Percentiles rank a stretch among this genome's conserved stretches.
These are phyloP conservation scores for Suillus subalutaceus DNA, from an alignment of 768 basidiomycete genomes.

Conservation along the genomic window DNA sequence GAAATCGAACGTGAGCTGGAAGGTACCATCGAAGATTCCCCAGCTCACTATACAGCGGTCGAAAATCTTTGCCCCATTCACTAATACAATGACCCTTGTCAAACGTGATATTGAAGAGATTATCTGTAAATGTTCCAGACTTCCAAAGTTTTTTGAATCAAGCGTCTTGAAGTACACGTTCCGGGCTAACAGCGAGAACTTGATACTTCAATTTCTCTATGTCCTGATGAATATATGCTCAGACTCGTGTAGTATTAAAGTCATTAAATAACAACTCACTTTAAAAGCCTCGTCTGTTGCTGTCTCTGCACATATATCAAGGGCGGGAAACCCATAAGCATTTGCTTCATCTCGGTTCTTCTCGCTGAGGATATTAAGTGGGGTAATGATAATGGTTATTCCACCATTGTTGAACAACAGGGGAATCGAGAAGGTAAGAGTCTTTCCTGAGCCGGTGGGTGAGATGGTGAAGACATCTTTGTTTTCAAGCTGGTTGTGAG, in stretches of 20 bases:
- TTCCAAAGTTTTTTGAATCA: conserved; percentile 16
- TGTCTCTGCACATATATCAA: conserved; percentile 11
- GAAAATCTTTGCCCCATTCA: conserved; percentile 22
- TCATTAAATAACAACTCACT: neutral
- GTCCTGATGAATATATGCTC: conserved; percentile 17
- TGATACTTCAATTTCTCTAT: conserved; percentile 27
- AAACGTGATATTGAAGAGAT: conserved; percentile 32
- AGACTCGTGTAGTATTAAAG: too few relatives aligned
- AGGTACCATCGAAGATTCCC: conserved; percentile 18
- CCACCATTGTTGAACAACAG: too few relatives aligned
- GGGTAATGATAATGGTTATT: too few relatives aligned
- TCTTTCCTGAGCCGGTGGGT: too few relatives aligned
- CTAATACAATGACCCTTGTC: conserved; percentile 26
- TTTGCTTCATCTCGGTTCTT: conserved; percentile 5
- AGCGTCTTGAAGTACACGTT: conserved; percentile 24
- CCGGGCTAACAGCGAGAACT: conserved; percentile 34
- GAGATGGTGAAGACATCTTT: too few relatives aligned
- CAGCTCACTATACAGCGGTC: conserved; percentile 16
- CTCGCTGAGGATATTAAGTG: conserved; percentile 11
- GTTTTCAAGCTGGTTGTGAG: too few relatives aligned
- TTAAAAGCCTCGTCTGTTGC: conserved; percentile 11
- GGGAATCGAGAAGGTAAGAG: too few relatives aligned
- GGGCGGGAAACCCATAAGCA: conserved; percentile 7
- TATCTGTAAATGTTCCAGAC: conserved; percentile 18
- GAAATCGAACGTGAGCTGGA: conserved; percentile 15